phyloP scores from a whole-genome alignment of 352 stramenopile species.

The Globisporangium uncinulatum region DNA sequence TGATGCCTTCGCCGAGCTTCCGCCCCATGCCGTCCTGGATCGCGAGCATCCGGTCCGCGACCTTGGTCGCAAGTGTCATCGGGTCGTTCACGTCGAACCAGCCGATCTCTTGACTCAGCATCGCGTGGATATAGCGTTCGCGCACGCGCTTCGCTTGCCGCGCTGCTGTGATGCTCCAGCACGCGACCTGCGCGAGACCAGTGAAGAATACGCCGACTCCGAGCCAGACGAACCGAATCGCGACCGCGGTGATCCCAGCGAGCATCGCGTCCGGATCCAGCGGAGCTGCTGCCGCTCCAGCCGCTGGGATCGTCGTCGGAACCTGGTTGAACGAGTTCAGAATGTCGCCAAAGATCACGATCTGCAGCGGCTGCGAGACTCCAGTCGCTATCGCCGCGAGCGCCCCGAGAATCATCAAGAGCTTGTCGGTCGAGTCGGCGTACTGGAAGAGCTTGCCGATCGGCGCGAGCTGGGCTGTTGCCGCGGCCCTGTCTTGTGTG shows the following conservation, averaged over 20 bases:
- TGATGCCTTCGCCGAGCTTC: constrained; percentile 49
- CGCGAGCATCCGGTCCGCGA: constrained; percentile 27
- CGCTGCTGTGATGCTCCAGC: constrained; percentile 52
- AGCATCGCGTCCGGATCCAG: constrained; percentile 5
- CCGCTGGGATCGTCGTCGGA: too few relatives aligned
- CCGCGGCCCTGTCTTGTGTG: too few relatives aligned
- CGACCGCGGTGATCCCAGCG: constrained; percentile 17
- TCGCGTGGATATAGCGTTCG: constrained; percentile 24
- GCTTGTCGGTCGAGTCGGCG: constrained; percentile 41
- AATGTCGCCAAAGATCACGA: constrained; percentile 65
- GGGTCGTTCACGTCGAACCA: constrained; percentile 46
- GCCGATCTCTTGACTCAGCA: constrained; percentile 29
- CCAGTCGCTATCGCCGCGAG: constrained; percentile 34
- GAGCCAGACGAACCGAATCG: constrained; percentile 17
- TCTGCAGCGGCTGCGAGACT: constrained; percentile 60
- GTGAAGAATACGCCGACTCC: constrained; percentile 20
- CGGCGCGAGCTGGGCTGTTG: not conserved
- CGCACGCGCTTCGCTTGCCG: constrained; percentile 46
- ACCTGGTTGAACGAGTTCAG: constrained; percentile 61
- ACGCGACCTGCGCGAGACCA: constrained; percentile 38
- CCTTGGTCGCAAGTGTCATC: constrained; percentile 19
- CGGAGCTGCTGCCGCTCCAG: constrained; percentile 11
- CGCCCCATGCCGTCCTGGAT: constrained; percentile 66
- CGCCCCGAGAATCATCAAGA: constrained; percentile 50
- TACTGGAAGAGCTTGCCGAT: constrained; percentile 16